Percentiles rank a stretch among this genome's conserved stretches.
phyloP scores from a whole-genome alignment of 2,329 filamentous ascomycete genomes.

The Geosmithia flava region DNA sequence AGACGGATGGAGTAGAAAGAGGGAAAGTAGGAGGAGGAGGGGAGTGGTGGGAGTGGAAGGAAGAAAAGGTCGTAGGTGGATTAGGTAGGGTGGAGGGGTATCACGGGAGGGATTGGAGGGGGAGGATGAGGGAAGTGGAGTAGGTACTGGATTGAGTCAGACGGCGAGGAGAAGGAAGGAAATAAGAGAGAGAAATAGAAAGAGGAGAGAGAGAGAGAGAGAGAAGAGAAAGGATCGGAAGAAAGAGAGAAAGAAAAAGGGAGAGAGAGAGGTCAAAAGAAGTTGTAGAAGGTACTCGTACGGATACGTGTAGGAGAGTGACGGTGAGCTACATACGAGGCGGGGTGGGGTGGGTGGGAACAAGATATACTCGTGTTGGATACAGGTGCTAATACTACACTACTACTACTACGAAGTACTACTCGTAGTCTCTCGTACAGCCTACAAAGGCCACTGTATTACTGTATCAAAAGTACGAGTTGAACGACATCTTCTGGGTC shows the following conservation, averaged over 20 bases:
- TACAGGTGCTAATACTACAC: no score
- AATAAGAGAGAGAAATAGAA: background rate
- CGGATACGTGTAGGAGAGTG: background rate
- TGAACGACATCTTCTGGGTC: no score
- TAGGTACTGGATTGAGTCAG: slow-evolving; percentile 1
- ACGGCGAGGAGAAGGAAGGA: slow-evolving; percentile 2
- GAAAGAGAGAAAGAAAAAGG: background rate
- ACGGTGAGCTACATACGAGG: background rate
- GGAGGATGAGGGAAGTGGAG: background rate
- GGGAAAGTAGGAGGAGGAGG: background rate
- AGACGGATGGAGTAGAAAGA: background rate
- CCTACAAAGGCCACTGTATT: no score
- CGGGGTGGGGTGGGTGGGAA: background rate
- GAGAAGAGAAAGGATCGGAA: slow-evolving; percentile 1
- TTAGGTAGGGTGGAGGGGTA: background rate
- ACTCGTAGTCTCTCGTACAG: no score
- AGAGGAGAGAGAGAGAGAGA: background rate
- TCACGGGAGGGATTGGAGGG: background rate
- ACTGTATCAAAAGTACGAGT: no score
- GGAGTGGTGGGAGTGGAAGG: background rate
- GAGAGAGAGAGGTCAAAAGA: background rate
- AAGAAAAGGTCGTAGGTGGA: background rate
- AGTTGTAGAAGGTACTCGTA: background rate
- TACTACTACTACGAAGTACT: no score
- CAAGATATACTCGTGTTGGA: background rate